These are phyloP conservation scores for Ogataea degrootiae DNA, from an alignment of 805 yeast species.

Conservation along the genomic window DNA sequence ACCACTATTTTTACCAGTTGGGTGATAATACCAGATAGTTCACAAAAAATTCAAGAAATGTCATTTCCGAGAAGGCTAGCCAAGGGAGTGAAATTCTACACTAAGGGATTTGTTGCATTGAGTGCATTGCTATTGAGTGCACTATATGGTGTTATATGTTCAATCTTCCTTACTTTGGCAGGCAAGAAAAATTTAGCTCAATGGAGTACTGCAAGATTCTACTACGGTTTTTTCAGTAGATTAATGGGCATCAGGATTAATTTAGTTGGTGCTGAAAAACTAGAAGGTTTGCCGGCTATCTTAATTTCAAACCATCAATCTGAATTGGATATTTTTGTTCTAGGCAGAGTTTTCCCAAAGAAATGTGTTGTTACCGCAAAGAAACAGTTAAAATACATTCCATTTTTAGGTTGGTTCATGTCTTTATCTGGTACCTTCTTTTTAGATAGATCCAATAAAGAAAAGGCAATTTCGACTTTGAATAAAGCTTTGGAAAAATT, in stretches of 20 bases:
- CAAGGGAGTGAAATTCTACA: slow-evolving; percentile 44
- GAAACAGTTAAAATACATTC: slow-evolving; percentile 74
- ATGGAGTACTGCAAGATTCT: slow-evolving; percentile 84
- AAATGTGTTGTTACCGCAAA: slow-evolving; percentile 93
- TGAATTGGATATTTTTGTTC: slow-evolving; percentile 73
- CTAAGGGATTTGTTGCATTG: slow-evolving; percentile 52
- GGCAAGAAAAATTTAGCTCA: slow-evolving; percentile 83
- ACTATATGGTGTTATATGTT: slow-evolving; percentile 71
- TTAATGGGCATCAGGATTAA: slow-evolving; percentile 67
- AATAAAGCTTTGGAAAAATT: slow-evolving; percentile 61
- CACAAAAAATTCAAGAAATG: slow-evolving; percentile 8
- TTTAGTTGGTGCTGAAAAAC: slow-evolving; percentile 59
- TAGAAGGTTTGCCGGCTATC: slow-evolving; percentile 66
- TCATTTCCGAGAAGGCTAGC: slow-evolving; percentile 14
- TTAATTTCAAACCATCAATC: slow-evolving; percentile 88
- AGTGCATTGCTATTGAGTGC: slow-evolving; percentile 55
- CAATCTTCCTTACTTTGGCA: slow-evolving; percentile 55
- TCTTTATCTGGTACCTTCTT: slow-evolving; percentile 83
- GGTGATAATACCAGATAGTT: slow-evolving; percentile 13
- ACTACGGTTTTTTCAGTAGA: slow-evolving; percentile 55
- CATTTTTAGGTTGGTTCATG: slow-evolving; percentile 98
- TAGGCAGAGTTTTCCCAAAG: slow-evolving; percentile 82
- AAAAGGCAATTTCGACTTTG: slow-evolving; percentile 70
- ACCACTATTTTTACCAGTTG: slow-evolving; percentile 10
- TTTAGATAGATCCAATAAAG: slow-evolving; percentile 74